Percentiles rank a stretch among this genome's conserved stretches.
Conservation (phyloP, 148 eudicot genomes). For the Drosera capensis region DNA sequence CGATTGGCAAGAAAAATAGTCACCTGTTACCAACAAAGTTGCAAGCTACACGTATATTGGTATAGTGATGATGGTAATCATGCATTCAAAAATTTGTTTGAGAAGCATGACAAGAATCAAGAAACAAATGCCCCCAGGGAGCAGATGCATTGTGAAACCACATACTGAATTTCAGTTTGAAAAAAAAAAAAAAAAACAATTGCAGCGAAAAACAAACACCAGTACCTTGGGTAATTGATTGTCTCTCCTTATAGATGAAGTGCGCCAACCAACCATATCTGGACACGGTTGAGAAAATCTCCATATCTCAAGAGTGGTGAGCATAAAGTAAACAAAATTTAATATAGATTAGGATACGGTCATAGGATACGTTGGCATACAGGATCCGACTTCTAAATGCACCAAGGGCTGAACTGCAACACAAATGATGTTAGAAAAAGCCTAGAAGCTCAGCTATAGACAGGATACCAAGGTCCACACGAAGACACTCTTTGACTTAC, state of each 20-base stretch:
- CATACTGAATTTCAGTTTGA: too few species aligned
- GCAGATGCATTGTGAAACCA: too few species aligned
- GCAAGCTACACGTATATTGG: too few species aligned
- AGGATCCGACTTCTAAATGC: conserved; percentile 74
- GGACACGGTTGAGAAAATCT: conserved; percentile 23
- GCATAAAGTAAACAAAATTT: neutral
- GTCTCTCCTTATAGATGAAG: conserved; percentile 91
- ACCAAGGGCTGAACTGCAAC: conserved; percentile 82
- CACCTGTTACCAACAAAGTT: too few species aligned
- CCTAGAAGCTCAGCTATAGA: conserved; percentile 2
- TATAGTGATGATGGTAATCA: too few species aligned
- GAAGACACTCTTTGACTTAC: conserved; percentile 31
- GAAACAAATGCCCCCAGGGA: neutral
- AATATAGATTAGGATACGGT: conserved; percentile 64
- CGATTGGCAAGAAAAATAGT: too few species aligned
- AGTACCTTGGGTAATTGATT: conserved; percentile 72
- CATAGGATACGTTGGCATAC: conserved; percentile 83
- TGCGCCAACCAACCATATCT: conserved; percentile 99
- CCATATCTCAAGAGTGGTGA: conserved; percentile 2
- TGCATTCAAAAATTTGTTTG: neutral
- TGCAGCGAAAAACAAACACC: neutral
- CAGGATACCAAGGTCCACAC: neutral
- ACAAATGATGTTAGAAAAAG: conserved; percentile 11
- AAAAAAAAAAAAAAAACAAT: neutral
- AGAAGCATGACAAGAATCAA: neutral